A percentile compares a stretch with the other conserved stretches of the same genome.
Conservation (phyloP, 805 yeast genomes). For the Metschnikowia kofuensis region DNA sequence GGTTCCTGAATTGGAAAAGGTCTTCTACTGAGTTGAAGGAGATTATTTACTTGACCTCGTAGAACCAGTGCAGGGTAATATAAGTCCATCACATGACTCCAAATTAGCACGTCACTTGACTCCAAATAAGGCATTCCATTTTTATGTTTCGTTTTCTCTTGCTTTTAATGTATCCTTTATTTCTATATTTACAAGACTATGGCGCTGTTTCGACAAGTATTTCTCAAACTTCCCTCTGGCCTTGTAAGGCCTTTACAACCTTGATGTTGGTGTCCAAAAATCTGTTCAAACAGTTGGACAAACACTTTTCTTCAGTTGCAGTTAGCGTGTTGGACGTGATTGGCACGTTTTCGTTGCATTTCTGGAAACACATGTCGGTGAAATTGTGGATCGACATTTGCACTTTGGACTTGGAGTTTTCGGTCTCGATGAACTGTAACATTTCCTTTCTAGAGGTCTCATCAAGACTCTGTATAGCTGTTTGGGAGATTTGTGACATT, state of each 20-base stretch:
- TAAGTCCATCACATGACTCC: too few relatives aligned
- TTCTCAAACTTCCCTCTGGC: constrained; percentile 19
- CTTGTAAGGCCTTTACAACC: constrained; percentile 61
- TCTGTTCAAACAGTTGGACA: constrained; percentile 77
- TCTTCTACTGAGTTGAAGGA: background rate
- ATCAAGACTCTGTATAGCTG: constrained; percentile 46
- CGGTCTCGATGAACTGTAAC: constrained; percentile 71
- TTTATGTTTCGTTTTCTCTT: too few relatives aligned
- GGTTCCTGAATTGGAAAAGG: constrained; percentile 8
- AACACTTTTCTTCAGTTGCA: constrained; percentile 64
- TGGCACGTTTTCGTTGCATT: constrained; percentile 57
- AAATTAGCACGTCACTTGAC: too few relatives aligned
- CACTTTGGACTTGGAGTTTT: constrained; percentile 82
- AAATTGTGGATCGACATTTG: constrained; percentile 83
- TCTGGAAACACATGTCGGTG: constrained; percentile 88
- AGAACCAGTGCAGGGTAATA: too few relatives aligned
- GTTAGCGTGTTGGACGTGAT: constrained; percentile 50
- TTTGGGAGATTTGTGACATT: constrained; percentile 36
- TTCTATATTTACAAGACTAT: too few relatives aligned
- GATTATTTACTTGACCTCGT: too few relatives aligned
- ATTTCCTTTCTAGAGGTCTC: constrained; percentile 73
- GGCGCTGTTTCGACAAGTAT: too few relatives aligned
- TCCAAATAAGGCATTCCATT: too few relatives aligned
- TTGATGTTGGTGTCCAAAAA: constrained; percentile 84
- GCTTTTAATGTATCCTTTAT: too few relatives aligned